Evolutionary conservation across 345 rosid genomes (phyloP).

Genomic region (Theobroma cacao): DNA sequence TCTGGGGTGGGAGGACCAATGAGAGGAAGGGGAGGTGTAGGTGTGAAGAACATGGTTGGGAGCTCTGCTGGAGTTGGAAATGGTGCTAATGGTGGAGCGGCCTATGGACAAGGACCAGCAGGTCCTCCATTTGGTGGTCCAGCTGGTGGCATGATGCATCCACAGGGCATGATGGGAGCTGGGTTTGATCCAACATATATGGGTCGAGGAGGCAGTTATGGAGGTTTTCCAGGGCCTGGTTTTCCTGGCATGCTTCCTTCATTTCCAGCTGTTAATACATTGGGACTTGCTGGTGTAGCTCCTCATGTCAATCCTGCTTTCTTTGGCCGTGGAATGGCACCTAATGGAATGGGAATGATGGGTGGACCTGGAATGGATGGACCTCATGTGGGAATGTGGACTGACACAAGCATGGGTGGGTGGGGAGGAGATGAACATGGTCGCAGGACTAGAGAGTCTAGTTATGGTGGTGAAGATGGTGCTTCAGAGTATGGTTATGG

Average conservation of each 20-base stretch:
- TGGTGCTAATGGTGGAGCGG: constrained; percentile 45
- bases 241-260: constrained; percentile 78
- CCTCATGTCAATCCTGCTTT: constrained; percentile 93
- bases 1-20: constrained; percentile 59
- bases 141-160: constrained; percentile 68
- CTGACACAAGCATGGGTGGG: constrained; percentile 68
- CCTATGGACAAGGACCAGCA: constrained; percentile 66
- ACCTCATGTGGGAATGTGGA: constrained; percentile 67
- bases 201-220: constrained; percentile 79
- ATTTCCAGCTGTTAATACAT: constrained; percentile 66
- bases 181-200: constrained; percentile 80
- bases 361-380: constrained; percentile 70
- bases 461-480: constrained; percentile 83
- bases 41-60: constrained; percentile 57
- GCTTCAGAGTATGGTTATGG: constrained; percentile 84
- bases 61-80: constrained; percentile 37
- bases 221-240: constrained; percentile 71
- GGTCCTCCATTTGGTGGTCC: constrained; percentile 73
- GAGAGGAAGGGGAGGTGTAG: constrained; percentile 67
- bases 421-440: constrained; percentile 61
- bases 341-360: constrained; percentile 65
- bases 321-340: constrained; percentile 66
- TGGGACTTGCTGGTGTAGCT: constrained; percentile 86
- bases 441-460: constrained; percentile 54
- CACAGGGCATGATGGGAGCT: constrained; percentile 73